Conservation (phyloP, 257 asterid species). For the Primulina huaijiensis region DNA sequence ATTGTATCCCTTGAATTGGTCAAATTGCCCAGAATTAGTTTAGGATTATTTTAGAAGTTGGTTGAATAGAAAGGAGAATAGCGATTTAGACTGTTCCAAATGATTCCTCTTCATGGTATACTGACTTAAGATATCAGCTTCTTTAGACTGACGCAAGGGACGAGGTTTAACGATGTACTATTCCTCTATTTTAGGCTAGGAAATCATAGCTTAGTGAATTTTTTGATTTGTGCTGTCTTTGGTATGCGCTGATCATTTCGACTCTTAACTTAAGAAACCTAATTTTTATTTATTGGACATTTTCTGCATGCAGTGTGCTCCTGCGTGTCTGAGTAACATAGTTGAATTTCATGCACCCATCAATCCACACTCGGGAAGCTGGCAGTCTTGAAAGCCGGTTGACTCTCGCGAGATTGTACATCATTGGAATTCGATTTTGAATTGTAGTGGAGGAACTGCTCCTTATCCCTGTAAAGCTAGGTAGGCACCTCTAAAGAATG, state of each 20-base stretch:
- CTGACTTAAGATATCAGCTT: slow-evolving; percentile 18
- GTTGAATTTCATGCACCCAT: slow-evolving; percentile 67
- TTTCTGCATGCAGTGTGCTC: slow-evolving; percentile 33
- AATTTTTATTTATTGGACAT: slow-evolving; percentile 7
- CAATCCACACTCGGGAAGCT: slow-evolving; percentile 75
- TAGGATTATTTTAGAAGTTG: slow-evolving; percentile 14
- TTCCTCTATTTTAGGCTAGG: slow-evolving; percentile 7
- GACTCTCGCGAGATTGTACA: slow-evolving; percentile 56
- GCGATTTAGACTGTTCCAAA: slow-evolving; percentile 18
- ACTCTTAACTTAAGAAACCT: slow-evolving; percentile 15
- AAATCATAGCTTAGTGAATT: slow-evolving; percentile 17
- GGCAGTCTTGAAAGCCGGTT: slow-evolving; percentile 86
- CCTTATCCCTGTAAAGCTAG: slow-evolving; percentile 98
- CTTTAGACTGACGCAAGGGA: slow-evolving; percentile 23
- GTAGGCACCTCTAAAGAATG: slow-evolving; percentile 80
- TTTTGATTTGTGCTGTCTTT: slow-evolving; percentile 16
- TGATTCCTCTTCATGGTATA: slow-evolving; percentile 24
- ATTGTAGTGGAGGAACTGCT: slow-evolving; percentile 62
- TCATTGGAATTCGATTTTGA: slow-evolving; percentile 43
- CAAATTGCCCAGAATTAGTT: slow-evolving; percentile 20
- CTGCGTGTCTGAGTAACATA: slow-evolving; percentile 46
- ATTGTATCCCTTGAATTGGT: slow-evolving; percentile 11
- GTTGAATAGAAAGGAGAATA: slow-evolving; percentile 12
- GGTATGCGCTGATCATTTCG: slow-evolving; percentile 14
- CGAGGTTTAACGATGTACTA: slow-evolving; percentile 14